phyloP scores from a whole-genome alignment of 108 stramenopile genomes.

The Pseudonitzschia pungens region DNA sequence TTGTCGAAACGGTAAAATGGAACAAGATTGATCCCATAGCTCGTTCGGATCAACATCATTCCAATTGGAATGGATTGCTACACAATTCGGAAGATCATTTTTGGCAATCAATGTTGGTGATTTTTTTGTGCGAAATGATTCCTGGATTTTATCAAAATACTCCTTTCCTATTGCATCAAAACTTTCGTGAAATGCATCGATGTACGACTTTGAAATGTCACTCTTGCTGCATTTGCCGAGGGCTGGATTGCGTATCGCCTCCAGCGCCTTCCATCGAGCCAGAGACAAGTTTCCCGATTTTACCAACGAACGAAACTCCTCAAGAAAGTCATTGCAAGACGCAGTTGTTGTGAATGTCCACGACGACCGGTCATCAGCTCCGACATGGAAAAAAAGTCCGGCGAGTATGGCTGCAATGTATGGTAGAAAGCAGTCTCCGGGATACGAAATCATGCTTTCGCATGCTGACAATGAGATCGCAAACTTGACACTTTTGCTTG shows the following conservation, averaged over 20 bases:
- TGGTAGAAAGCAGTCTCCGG: background rate
- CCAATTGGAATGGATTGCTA: background rate
- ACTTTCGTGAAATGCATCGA: slow-evolving; percentile 1
- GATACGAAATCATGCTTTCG: background rate
- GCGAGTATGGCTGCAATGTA: background rate
- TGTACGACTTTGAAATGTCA: slow-evolving; percentile 2
- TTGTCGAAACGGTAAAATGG: slow-evolving; percentile 3
- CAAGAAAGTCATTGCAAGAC: background rate
- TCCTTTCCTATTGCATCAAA: slow-evolving; percentile 1
- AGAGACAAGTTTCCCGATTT: slow-evolving; percentile 6
- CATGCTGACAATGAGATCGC: too few species aligned
- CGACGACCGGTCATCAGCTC: background rate
- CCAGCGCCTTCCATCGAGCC: slow-evolving; percentile 12
- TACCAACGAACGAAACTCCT: background rate
- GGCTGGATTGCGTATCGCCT: background rate
- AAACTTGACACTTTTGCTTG: too few species aligned
- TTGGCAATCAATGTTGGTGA: background rate
- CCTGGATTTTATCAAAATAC: background rate
- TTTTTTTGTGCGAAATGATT: background rate
- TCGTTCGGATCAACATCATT: slow-evolving; percentile 1
- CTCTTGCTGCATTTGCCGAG: background rate
- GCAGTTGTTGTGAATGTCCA: background rate
- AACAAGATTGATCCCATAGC: slow-evolving; percentile 23
- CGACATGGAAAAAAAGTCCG: background rate
- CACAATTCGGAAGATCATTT: slow-evolving; percentile 5